phyloP scores from a whole-genome alignment of 495 filamentous ascomycete species.

The Penicillium fimorum region DNA sequence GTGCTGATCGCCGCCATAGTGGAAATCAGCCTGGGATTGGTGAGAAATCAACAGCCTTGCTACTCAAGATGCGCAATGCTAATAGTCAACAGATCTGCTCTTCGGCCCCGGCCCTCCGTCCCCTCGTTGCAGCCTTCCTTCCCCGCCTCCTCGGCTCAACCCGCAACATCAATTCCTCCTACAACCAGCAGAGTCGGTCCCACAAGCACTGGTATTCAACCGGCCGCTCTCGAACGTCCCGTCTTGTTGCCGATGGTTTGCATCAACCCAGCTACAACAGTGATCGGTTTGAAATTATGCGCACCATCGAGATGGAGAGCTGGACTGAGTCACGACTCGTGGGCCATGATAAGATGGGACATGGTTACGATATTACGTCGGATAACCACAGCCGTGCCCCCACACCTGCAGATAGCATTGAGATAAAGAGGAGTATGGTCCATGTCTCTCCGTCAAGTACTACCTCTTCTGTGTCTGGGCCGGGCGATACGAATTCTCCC shows the following conservation, averaged over 20 bases:
- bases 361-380: slow-evolving; percentile 13
- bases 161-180: slow-evolving; percentile 21
- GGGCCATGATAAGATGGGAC: slow-evolving; percentile 16
- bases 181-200: slow-evolving; percentile 21
- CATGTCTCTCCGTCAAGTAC: slow-evolving; percentile 25
- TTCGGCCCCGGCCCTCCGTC: slow-evolving; percentile 54
- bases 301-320: slow-evolving; percentile 39
- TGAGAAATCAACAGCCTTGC: slow-evolving; percentile 35
- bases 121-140: slow-evolving; percentile 47
- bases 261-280: slow-evolving; percentile 19
- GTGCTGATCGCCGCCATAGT: slow-evolving; percentile 52
- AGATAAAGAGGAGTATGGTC: slow-evolving; percentile 20
- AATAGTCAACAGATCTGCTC: slow-evolving; percentile 47
- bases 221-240: slow-evolving; percentile 22
- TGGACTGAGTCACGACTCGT: slow-evolving; percentile 27
- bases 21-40: slow-evolving; percentile 60
- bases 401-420: slow-evolving; percentile 18
- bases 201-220: slow-evolving; percentile 30
- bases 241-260: background rate
- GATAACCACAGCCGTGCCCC: slow-evolving; percentile 17
- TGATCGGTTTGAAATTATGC: slow-evolving; percentile 28
- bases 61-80: background rate
- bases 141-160: slow-evolving; percentile 39
- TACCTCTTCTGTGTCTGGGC: slow-evolving; percentile 15
- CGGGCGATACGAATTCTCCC: background rate